Conservation (phyloP, 768 basidiomycete species). For the Hysterangium stoloniferum region DNA sequence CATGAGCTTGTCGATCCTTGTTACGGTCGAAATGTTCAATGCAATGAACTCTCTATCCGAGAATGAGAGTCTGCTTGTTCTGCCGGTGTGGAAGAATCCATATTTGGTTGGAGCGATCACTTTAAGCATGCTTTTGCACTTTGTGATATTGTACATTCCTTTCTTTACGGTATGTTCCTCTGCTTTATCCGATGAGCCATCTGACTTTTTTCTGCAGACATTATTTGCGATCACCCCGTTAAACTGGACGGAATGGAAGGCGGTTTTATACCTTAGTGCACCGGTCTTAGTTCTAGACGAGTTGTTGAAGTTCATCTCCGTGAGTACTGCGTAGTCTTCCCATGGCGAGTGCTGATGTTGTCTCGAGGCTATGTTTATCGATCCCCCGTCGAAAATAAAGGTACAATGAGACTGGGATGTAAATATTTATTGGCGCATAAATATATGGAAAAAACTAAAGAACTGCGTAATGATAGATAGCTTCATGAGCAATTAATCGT, state of each 20-base stretch:
- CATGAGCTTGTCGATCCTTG: constrained; percentile 92
- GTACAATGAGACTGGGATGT: constrained; percentile 13
- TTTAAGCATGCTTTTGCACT: constrained; percentile 87
- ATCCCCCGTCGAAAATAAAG: constrained; percentile 49
- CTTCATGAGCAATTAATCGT: no score
- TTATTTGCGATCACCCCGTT: constrained; percentile 90
- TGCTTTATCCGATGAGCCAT: background rate
- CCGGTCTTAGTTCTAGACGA: constrained; percentile 92
- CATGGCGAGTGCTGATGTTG: no score
- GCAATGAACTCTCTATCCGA: constrained; percentile 98
- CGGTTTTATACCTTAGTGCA: constrained; percentile 78
- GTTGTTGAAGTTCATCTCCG: constrained; percentile 75
- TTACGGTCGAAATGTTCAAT: constrained; percentile 96
- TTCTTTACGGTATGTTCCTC: constrained; percentile 75
- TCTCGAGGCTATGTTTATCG: constrained; percentile 44
- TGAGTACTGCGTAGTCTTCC: constrained; percentile 28
- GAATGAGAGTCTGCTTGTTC: constrained; percentile 82
- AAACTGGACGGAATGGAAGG: constrained; percentile 93
- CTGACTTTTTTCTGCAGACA: constrained; percentile 36
- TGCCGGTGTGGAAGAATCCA: constrained; percentile 93
- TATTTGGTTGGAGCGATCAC: constrained; percentile 86
- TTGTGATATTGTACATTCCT: constrained; percentile 94
- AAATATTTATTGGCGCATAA: no score
- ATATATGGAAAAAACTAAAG: no score
- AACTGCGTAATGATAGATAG: no score